phyloP scores from a whole-genome alignment of 2,329 filamentous ascomycete species.

The Penicillium sp. region DNA sequence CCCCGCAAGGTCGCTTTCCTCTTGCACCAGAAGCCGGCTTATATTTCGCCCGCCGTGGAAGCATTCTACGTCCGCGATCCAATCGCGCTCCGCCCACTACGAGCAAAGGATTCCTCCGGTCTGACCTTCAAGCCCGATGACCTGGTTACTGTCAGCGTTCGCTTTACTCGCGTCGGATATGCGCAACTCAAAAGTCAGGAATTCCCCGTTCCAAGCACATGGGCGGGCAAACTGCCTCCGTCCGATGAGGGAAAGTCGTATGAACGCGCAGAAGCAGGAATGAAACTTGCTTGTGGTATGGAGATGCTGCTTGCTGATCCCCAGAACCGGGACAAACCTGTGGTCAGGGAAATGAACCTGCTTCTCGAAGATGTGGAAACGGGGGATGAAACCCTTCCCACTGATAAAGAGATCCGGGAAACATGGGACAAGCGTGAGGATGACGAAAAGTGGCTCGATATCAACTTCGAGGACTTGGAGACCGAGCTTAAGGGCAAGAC shows the following conservation, averaged over 20 bases:
- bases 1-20: slow-evolving; percentile 82
- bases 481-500: slow-evolving; percentile 68
- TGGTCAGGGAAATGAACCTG: slow-evolving; percentile 74
- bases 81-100: slow-evolving; percentile 69
- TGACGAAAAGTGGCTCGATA: slow-evolving; percentile 87
- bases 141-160: slow-evolving; percentile 74
- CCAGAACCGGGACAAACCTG: slow-evolving; percentile 66
- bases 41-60: slow-evolving; percentile 82
- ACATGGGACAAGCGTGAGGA: slow-evolving; percentile 74
- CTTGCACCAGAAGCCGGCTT: slow-evolving; percentile 71
- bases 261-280: slow-evolving; percentile 66
- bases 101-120: slow-evolving; percentile 54
- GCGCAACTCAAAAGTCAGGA: slow-evolving; percentile 87
- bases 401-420: slow-evolving; percentile 67
- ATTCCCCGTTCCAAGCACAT: slow-evolving; percentile 67
- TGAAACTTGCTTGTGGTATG: slow-evolving; percentile 88
- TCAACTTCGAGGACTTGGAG: slow-evolving; percentile 88
- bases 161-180: slow-evolving; percentile 85
- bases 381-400: slow-evolving; percentile 72
- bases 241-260: slow-evolving; percentile 48
- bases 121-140: slow-evolving; percentile 75
- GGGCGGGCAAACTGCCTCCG: slow-evolving; percentile 48
- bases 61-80: slow-evolving; percentile 91
- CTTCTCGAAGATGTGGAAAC: slow-evolving; percentile 73
- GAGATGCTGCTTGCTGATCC: slow-evolving; percentile 78